Percentiles rank a stretch among this genome's conserved stretches.
Conservation (phyloP, 2,329 filamentous ascomycete species). For the Pseudophaeomoniella oleicola region DNA sequence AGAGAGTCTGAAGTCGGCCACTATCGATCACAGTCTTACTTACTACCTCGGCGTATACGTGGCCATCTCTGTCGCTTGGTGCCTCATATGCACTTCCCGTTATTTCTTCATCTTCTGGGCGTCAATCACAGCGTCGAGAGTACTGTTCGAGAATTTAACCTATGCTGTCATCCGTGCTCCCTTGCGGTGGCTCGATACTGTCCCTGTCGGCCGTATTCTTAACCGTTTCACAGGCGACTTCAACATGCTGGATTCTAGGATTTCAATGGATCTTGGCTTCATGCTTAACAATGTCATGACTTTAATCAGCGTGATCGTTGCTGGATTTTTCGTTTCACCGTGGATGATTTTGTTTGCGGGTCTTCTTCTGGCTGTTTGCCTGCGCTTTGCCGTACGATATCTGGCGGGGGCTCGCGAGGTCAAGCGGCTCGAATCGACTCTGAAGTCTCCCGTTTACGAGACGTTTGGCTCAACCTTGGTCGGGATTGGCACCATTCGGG, state of each 20-base stretch:
- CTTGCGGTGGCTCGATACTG: slow-evolving; percentile 67
- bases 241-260: slow-evolving; percentile 52
- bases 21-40: slow-evolving; percentile 23
- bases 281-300: slow-evolving; percentile 45
- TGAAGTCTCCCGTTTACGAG: slow-evolving; percentile 68
- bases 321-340: slow-evolving; percentile 52
- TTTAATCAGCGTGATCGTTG: slow-evolving; percentile 51
- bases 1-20: background rate
- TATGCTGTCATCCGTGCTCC: slow-evolving; percentile 56
- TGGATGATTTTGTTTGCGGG: slow-evolving; percentile 49
- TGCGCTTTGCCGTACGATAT: slow-evolving; percentile 47
- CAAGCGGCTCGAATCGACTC: slow-evolving; percentile 62
- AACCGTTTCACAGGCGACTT: slow-evolving; percentile 72
- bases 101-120: slow-evolving; percentile 51
- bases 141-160: slow-evolving; percentile 52
- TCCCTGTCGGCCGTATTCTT: slow-evolving; percentile 60
- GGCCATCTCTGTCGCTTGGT: slow-evolving; percentile 40
- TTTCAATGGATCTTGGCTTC: slow-evolving; percentile 49
- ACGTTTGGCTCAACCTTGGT: slow-evolving; percentile 60
- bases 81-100: slow-evolving; percentile 44
- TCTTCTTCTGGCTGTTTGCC: slow-evolving; percentile 41
- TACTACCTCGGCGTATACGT: slow-evolving; percentile 60
- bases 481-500: slow-evolving; percentile 61
- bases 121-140: slow-evolving; percentile 53
- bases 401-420: slow-evolving; percentile 58